Base-by-base conservation (phyloP, 2,329 filamentous ascomycete genomes). In the Sphaceloma murrayae region DNA sequence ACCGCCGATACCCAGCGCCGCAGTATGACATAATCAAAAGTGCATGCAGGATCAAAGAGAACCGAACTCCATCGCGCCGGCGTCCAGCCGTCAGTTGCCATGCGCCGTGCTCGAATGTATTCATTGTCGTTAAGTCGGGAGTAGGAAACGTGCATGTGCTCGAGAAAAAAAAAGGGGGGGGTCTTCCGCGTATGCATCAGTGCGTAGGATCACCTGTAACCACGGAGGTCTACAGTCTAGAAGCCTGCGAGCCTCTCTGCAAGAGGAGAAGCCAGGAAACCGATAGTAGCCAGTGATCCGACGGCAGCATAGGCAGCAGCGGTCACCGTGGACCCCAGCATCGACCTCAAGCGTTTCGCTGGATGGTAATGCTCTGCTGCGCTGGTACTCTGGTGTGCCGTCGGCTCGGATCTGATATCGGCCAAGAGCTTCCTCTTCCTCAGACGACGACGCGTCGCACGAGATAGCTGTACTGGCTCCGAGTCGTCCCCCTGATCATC, bases 241-340 rank as follows among this genome's bases (percentile, higher is more conserved):
- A 38, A 13, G 9, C 42, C 42, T 6, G 42, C 42, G 7, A 45
- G 31, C 5, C 42, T 21, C 14, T 45, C 42, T 1, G 42, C 42
- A 18, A 45, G 11, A 24, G 42, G 42, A 4, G 29, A 24, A 19
- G 42, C 42, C 9, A 45, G 31, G 14, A 45, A 45, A 9, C 32
- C 30, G 14, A 45, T 45, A 14, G 42, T 45, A 7, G 42, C 42
- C n/a, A 45, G 17, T 3, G 42, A 45, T 34, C 42, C 42, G 11
- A 34, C 18, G 5, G 42, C 14, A 6, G 21, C 14, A 16, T 33
- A 45, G 7, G 31, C 31, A 17, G 42, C 24, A 5, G 31, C 42
- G 11, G 19, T 36, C 18, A 36, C 2, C 11, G 42, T 32, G 5
- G 30, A 24, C 5, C 22, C 27, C n/a, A 45, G 21, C n/a, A 34